phyloP scores from a whole-genome alignment of 768 basidiomycete species.

The Gloeopeniophorella convolvens region DNA sequence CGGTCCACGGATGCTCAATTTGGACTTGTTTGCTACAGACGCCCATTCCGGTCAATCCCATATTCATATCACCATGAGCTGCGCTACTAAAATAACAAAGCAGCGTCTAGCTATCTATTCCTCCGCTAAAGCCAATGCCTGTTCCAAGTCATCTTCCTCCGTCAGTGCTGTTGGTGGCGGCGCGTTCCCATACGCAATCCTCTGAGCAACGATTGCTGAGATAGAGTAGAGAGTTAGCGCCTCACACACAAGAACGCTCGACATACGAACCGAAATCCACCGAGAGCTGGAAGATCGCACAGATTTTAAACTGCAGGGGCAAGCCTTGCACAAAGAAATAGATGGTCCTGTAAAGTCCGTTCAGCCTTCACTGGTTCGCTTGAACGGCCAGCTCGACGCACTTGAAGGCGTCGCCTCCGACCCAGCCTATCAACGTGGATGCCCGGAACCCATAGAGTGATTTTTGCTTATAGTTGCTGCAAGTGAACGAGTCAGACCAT shows the following conservation, averaged over 20 bases:
- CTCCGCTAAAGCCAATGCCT: slow-evolving; percentile 62
- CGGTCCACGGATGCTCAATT: slow-evolving; percentile 5
- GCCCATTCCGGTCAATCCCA: no score
- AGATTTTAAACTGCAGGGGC: slow-evolving; percentile 76
- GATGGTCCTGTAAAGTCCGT: slow-evolving; percentile 42
- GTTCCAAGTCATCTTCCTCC: slow-evolving; percentile 64
- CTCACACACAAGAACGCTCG: background rate
- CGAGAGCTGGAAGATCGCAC: slow-evolving; percentile 78
- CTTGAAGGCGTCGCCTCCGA: slow-evolving; percentile 84
- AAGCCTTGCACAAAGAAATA: slow-evolving; percentile 75
- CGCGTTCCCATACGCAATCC: slow-evolving; percentile 64
- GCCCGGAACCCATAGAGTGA: slow-evolving; percentile 81
- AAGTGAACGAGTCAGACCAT: slow-evolving; percentile 1
- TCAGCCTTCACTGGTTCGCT: background rate
- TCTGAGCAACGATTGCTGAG: slow-evolving; percentile 65
- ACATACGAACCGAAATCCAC: slow-evolving; percentile 60
- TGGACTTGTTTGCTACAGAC: slow-evolving; percentile 18
- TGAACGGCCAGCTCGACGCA: slow-evolving; percentile 29
- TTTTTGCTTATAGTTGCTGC: slow-evolving; percentile 70
- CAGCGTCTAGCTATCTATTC: slow-evolving; percentile 31
- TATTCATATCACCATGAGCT: background rate
- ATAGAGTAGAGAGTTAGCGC: slow-evolving; percentile 16
- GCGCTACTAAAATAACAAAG: background rate
- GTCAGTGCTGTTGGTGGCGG: slow-evolving; percentile 48
- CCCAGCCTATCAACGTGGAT: slow-evolving; percentile 79